These are phyloP conservation scores for Russula foetens DNA, from an alignment of 768 basidiomycete species.

Conservation along the genomic window DNA sequence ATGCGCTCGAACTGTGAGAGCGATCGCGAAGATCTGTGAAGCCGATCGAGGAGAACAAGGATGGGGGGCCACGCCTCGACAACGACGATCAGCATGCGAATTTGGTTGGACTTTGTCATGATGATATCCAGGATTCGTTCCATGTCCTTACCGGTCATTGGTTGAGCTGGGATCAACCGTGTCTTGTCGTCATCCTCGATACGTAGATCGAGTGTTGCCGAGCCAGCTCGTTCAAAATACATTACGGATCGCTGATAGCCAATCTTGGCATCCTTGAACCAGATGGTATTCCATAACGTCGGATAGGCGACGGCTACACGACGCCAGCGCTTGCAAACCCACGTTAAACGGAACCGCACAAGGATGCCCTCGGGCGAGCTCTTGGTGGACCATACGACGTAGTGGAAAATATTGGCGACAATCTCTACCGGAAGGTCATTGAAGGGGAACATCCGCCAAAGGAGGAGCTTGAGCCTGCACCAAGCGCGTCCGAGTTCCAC, in stretches of 20 bases:
- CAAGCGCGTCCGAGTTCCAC: not conserved
- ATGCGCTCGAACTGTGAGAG: slow-evolving; percentile 41
- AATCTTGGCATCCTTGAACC: slow-evolving; percentile 44
- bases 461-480: slow-evolving; percentile 22
- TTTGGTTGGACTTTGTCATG: slow-evolving; percentile 43
- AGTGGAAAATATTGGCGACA: slow-evolving; percentile 54
- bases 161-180: not conserved
- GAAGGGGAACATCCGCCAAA: slow-evolving; percentile 42
- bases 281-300: slow-evolving; percentile 42
- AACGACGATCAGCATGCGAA: slow-evolving; percentile 52
- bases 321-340: slow-evolving; percentile 40
- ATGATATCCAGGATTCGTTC: slow-evolving; percentile 41
- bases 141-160: slow-evolving; percentile 38
- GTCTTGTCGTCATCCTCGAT: slow-evolving; percentile 37
- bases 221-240: slow-evolving; percentile 51
- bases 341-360: slow-evolving; percentile 44
- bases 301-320: slow-evolving; percentile 22
- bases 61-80: slow-evolving; percentile 49
- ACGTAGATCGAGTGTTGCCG: slow-evolving; percentile 51
- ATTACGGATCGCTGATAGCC: slow-evolving; percentile 43
- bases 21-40: slow-evolving; percentile 24
- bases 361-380: slow-evolving; percentile 21
- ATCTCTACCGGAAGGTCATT: slow-evolving; percentile 60
- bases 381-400: slow-evolving; percentile 42
- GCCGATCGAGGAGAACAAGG: slow-evolving; percentile 41